Evolutionary conservation across 2,329 filamentous ascomycete species (phyloP), one percentile per base, ranked within the genome.

Genomic region (Rhinocladiella similis): DNA sequence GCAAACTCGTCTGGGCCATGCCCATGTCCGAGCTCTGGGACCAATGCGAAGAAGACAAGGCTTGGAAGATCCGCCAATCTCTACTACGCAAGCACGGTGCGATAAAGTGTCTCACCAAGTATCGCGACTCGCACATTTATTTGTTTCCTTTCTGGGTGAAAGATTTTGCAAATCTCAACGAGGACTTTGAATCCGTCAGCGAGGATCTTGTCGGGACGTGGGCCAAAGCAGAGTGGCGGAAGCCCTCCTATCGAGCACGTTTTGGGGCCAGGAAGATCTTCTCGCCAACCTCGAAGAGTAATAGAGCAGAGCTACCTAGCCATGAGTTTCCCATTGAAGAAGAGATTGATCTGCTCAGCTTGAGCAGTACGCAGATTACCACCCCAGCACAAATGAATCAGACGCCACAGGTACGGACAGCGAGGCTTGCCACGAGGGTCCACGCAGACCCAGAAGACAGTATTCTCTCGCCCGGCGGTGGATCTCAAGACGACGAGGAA

Each of bases 191-290:
- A 66, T 95, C 87, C 54, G 86, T 99, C 47, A 89, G 89, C 29
- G 93, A 97, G 71, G 93, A 97, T 67, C 85, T 97, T 5, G 79
- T 97, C 14, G 91, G 92, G 5, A 96, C 90, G 89, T 96, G 92
- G 91, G 90, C 92, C 33, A 97, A 97, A 71, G 86, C 93, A 1
- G 86, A 86, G 53, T 99, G 94, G 94, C 92, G 97, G 72, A 79
- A 83, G 51, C 61, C 65, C 1, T 43, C 45, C 47, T 67, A 63
- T 52, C 58, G 62, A 19, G 59, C 59, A 18, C 48, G 56, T 39
- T 60, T 59, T 50, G 58, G 61, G 10, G 60, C 62, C 1, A 41
- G 54, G 36, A 79, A 87, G 43, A 82, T 93, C 3, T 78, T 94
- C 2, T 39, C 49, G 41, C 39, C 41, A 35, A 45, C 42, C 9